A percentile compares a stretch with the other conserved stretches of the same genome.
These are phyloP conservation scores for Microbotryum violaceum DNA, from an alignment of 1,284 basidiomycete genomes.

Conservation along the genomic window DNA sequence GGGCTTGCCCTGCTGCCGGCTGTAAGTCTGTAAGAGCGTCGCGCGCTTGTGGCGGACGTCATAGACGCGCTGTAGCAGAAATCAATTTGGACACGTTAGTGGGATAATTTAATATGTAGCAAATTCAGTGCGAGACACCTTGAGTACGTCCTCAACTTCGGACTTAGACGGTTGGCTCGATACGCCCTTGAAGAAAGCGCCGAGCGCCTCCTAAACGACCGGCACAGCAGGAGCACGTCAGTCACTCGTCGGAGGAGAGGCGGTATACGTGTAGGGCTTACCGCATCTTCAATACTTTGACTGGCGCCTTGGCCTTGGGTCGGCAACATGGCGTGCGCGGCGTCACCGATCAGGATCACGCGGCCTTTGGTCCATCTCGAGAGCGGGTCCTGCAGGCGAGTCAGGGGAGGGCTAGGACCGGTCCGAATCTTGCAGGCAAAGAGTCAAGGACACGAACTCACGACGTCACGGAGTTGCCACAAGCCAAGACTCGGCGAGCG, in stretches of 20 bases:
- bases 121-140: not conserved
- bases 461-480: constrained; percentile 39
- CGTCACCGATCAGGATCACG: constrained; percentile 39
- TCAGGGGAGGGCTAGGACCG: constrained; percentile 10
- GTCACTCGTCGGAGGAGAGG: no score
- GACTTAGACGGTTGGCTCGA: constrained; percentile 10
- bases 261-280: not conserved
- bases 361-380: constrained; percentile 34
- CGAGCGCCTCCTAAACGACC: constrained; percentile 19
- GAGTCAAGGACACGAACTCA: constrained; percentile 24
- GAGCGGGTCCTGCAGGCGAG: constrained; percentile 12
- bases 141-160: constrained; percentile 29
- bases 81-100: not conserved
- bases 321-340: constrained; percentile 36
- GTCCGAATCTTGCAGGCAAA: constrained; percentile 23
- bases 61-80: not conserved
- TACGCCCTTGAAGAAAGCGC: constrained; percentile 15
- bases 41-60: constrained; percentile 14
- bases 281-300: constrained; percentile 36
- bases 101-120: not conserved
- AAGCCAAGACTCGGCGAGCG: constrained; percentile 13
- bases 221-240: not conserved
- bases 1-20: constrained; percentile 27
- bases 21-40: constrained; percentile 33
- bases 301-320: constrained; percentile 36